These are phyloP conservation scores for Teunomyces barrocoloradensis DNA, from an alignment of 805 yeast genomes.

Conservation along the genomic window DNA sequence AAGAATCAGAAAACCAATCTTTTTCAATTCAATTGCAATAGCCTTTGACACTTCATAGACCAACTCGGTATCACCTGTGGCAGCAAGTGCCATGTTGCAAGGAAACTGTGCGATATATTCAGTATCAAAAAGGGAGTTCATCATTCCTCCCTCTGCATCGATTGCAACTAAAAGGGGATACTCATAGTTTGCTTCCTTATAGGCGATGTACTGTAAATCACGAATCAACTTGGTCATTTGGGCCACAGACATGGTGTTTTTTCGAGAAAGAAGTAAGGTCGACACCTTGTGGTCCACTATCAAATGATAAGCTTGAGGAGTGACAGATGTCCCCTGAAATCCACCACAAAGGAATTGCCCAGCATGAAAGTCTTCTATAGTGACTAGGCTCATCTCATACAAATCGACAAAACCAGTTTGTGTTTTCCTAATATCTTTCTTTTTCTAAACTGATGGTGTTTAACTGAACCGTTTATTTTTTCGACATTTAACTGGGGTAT, in stretches of 20 bases:
- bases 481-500: constrained; percentile 1
- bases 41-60: constrained; percentile 55
- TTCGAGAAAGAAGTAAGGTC: constrained; percentile 49
- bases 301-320: constrained; percentile 50
- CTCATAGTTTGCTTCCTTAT: constrained; percentile 43
- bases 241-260: constrained; percentile 49
- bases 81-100: constrained; percentile 63
- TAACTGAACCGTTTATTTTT: background rate
- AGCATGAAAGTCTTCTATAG: constrained; percentile 9
- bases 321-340: constrained; percentile 53
- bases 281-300: constrained; percentile 52
- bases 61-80: constrained; percentile 48
- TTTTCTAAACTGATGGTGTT: background rate
- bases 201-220: constrained; percentile 56
- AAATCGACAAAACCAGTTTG: background rate
- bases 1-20: constrained; percentile 55
- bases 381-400: constrained; percentile 10
- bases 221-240: constrained; percentile 50
- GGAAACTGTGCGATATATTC: constrained; percentile 55
- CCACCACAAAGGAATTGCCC: constrained; percentile 63
- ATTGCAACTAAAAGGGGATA: constrained; percentile 56
- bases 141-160: constrained; percentile 65
- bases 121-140: constrained; percentile 55
- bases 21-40: constrained; percentile 48
- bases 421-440: background rate